Evolutionary conservation across 2,329 filamentous ascomycete species (phyloP).

Genomic region (Leptoxyphium fumago): DNA sequence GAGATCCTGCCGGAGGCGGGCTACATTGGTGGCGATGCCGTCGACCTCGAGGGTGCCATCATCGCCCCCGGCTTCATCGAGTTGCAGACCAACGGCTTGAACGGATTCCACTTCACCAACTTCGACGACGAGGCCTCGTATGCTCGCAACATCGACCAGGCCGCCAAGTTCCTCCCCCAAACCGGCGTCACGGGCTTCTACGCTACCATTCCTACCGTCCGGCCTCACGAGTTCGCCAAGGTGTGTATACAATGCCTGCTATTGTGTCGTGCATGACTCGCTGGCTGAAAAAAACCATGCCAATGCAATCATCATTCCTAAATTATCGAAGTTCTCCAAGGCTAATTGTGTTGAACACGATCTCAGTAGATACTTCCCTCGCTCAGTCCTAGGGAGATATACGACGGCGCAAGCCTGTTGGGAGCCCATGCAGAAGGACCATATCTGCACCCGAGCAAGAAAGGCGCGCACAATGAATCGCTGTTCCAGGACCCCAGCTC

Average conservation of each 20-base stretch:
- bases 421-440: constrained; percentile 44
- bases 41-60: constrained; percentile 36
- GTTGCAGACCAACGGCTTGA: constrained; percentile 39
- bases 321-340: too few relatives aligned
- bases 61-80: constrained; percentile 42
- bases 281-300: too few relatives aligned
- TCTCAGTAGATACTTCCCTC: constrained; percentile 32
- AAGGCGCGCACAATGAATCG: constrained; percentile 36
- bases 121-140: constrained; percentile 30
- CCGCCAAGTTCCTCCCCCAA: constrained; percentile 34
- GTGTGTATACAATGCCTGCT: constrained; percentile 13
- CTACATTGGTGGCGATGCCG: constrained; percentile 28
- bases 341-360: not conserved
- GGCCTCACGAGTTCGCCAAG: constrained; percentile 29
- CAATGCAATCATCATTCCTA: too few relatives aligned
- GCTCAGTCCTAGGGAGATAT: constrained; percentile 28
- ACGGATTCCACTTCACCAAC: constrained; percentile 41
- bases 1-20: constrained; percentile 27
- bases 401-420: constrained; percentile 33
- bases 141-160: constrained; percentile 27
- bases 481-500: constrained; percentile 28
- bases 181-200: constrained; percentile 41
- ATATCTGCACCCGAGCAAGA: constrained; percentile 38
- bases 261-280: not conserved
- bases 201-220: constrained; percentile 39